Conservation (phyloP, 1,284 basidiomycete species). For the Ustilago tritici region DNA sequence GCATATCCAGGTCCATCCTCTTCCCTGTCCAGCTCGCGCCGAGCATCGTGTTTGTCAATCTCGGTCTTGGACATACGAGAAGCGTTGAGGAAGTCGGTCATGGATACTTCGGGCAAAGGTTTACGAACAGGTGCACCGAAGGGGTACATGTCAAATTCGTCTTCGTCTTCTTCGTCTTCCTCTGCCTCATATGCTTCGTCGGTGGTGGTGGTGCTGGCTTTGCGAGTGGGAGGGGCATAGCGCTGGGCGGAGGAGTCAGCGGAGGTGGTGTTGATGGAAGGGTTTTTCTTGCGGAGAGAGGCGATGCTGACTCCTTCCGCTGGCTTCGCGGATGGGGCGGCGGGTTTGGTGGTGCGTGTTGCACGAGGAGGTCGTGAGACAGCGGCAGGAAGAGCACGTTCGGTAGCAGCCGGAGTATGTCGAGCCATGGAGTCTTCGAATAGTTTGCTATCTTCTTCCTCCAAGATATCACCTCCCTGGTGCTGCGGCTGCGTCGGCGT, state of each 20-base stretch:
- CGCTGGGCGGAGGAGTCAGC: conserved; percentile 9
- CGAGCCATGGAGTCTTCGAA: background rate
- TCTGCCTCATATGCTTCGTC: conserved; percentile 2
- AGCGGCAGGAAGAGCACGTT: background rate
- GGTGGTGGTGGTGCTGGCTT: background rate
- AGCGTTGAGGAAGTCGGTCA: conserved; percentile 48
- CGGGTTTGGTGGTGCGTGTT: background rate
- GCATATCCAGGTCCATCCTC: background rate
- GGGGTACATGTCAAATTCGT: conserved; percentile 26
- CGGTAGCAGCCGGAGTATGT: background rate
- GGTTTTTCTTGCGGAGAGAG: conserved; percentile 33
- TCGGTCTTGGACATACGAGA: conserved; percentile 44
- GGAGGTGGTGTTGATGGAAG: background rate
- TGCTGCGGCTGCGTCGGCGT: background rate
- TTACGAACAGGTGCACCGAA: conserved; percentile 1
- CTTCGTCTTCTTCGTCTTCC: conserved; percentile 30
- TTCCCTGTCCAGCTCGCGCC: conserved; percentile 21
- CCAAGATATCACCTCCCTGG: background rate
- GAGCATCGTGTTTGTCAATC: conserved; percentile 31
- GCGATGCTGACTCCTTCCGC: conserved; percentile 40
- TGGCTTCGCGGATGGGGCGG: conserved; percentile 10
- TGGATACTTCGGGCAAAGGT: conserved; percentile 26
- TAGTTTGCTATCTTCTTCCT: background rate
- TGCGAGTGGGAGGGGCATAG: conserved; percentile 19
- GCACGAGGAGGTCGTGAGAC: conserved; percentile 15